phyloP scores from a whole-genome alignment of 2,329 filamentous ascomycete genomes.

The Fusarium chaquense region DNA sequence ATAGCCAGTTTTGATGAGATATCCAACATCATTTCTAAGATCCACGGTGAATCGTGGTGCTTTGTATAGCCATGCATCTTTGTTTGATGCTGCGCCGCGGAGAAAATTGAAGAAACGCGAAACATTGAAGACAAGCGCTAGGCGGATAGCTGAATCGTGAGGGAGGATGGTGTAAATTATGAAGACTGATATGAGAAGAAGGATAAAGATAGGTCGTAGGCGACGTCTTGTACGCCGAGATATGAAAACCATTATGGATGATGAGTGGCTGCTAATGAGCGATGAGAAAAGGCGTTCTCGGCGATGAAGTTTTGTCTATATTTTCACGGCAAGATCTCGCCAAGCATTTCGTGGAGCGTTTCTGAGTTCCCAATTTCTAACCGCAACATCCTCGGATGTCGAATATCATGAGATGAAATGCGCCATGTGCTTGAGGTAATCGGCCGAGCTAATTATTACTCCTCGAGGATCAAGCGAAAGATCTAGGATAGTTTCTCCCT shows the following conservation, averaged over 20 bases:
- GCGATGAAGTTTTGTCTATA: slow-evolving; percentile 10
- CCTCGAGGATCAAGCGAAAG: slow-evolving; percentile 4
- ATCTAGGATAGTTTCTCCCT: slow-evolving; percentile 12
- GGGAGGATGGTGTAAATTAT: slow-evolving; percentile 50
- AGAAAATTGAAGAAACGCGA: slow-evolving; percentile 51
- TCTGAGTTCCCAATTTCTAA: neutral
- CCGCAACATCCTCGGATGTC: slow-evolving; percentile 19
- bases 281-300: slow-evolving; percentile 3
- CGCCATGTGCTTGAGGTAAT: slow-evolving; percentile 1
- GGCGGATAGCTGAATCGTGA: slow-evolving; percentile 50
- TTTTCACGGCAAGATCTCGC: slow-evolving; percentile 11
- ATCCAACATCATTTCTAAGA: slow-evolving; percentile 60
- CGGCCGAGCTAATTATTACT: slow-evolving; percentile 2
- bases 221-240: slow-evolving; percentile 50
- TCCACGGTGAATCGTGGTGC: slow-evolving; percentile 58
- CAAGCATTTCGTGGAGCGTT: slow-evolving; percentile 6
- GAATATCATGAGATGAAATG: neutral
- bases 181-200: slow-evolving; percentile 44
- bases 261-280: slow-evolving; percentile 5
- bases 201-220: slow-evolving; percentile 38
- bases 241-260: slow-evolving; percentile 34
- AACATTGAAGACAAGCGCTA: slow-evolving; percentile 53
- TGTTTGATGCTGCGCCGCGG: slow-evolving; percentile 45
- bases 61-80: slow-evolving; percentile 58
- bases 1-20: slow-evolving; percentile 68